A percentile compares a stretch with the other conserved stretches of the same genome.
These are phyloP conservation scores for Kalanchoe fedtschenkoi DNA, from an alignment of 164 flowering plant species.

Conservation along the genomic window DNA sequence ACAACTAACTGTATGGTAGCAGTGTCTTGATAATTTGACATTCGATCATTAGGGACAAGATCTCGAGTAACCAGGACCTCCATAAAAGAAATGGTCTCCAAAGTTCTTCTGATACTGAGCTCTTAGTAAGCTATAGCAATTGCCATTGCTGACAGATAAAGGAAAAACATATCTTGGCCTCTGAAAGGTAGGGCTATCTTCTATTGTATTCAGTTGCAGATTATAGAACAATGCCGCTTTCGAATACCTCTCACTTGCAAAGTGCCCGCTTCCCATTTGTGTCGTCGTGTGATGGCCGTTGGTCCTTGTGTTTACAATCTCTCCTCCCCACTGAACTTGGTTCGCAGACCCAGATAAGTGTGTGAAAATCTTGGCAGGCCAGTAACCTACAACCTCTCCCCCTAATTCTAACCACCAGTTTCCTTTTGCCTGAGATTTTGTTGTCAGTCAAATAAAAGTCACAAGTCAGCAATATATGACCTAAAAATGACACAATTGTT, in stretches of 20 bases:
- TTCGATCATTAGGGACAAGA: background rate
- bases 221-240: constrained; percentile 8
- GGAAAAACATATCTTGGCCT: background rate
- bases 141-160: background rate
- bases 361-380: constrained; percentile 8
- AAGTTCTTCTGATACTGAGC: background rate
- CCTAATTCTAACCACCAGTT: constrained; percentile 11
- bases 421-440: background rate
- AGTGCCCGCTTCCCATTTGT: constrained; percentile 16
- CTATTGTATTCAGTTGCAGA: background rate
- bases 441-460: background rate
- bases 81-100: background rate
- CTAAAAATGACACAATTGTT: background rate
- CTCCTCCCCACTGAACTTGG: constrained; percentile 9
- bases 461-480: background rate
- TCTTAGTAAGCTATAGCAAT: background rate
- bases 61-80: constrained; percentile 8
- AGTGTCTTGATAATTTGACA: too few relatives aligned
- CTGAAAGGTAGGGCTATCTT: background rate
- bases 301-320: background rate
- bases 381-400: constrained; percentile 10
- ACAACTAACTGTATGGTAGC: too few relatives aligned
- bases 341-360: background rate
- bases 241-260: constrained; percentile 8
- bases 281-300: constrained; percentile 8